Percentiles rank a stretch among this genome's conserved stretches.
Evolutionary conservation across 495 filamentous ascomycete genomes (phyloP).

Genomic region (Hapsidospora chrysogenum): DNA sequence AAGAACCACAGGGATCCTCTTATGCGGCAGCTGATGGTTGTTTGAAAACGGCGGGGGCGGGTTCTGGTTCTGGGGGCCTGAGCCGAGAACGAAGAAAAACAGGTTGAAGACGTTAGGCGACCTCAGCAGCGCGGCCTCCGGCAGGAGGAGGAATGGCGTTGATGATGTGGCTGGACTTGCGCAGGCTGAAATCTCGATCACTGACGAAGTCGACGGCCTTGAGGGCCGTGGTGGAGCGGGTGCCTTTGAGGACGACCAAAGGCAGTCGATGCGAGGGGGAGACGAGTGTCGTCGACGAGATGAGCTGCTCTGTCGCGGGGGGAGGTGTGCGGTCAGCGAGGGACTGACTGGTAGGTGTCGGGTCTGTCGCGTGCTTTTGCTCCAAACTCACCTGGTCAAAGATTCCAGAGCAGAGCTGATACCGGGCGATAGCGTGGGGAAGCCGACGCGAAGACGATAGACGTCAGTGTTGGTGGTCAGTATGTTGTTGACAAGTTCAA

Average conservation of each 20-base stretch:
- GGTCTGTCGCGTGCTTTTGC: no score
- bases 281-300: no score
- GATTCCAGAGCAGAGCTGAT: no score
- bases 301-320: no score
- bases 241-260: constrained; percentile 60
- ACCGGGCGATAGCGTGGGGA: no score
- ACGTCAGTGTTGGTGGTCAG: no score
- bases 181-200: constrained; percentile 64
- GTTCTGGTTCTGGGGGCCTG: constrained; percentile 35
- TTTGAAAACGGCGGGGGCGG: constrained; percentile 1
- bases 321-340: no score
- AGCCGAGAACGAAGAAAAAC: constrained; percentile 31
- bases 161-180: constrained; percentile 49
- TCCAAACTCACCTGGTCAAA: no score
- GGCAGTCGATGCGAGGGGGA: constrained; percentile 22
- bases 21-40: constrained; percentile 79
- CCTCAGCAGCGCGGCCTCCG: constrained; percentile 33
- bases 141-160: constrained; percentile 36
- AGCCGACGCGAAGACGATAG: no score
- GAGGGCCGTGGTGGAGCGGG: constrained; percentile 50
- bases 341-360: no score
- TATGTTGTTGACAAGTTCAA: no score
- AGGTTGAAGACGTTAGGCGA: constrained; percentile 27
- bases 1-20: constrained; percentile 89
- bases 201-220: constrained; percentile 44